These are phyloP conservation scores for Trichocladium uniseriatum DNA, from an alignment of 495 filamentous ascomycete species.

Conservation along the genomic window DNA sequence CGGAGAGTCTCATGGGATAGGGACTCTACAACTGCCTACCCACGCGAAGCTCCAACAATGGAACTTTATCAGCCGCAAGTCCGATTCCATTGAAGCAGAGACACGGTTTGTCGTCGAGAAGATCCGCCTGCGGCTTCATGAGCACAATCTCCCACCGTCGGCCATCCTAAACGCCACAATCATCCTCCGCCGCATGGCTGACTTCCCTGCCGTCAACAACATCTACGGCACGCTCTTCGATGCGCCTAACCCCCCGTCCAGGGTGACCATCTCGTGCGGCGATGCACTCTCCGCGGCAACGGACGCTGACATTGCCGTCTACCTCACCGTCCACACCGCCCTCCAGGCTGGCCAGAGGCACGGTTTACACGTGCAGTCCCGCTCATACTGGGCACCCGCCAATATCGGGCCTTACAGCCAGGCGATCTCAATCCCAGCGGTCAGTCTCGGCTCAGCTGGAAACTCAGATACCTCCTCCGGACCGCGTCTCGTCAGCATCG, in stretches of 20 bases:
- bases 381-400: constrained; percentile 94
- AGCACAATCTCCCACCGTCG: constrained; percentile 27
- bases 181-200: constrained; percentile 66
- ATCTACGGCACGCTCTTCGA: constrained; percentile 62
- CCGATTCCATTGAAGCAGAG: constrained; percentile 27
- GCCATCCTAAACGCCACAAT: constrained; percentile 68
- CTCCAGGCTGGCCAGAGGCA: constrained; percentile 28
- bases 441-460: background rate
- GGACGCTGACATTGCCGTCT: constrained; percentile 46
- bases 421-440: constrained; percentile 55
- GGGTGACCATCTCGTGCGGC: constrained; percentile 76
- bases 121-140: constrained; percentile 24
- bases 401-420: constrained; percentile 98
- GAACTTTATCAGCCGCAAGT: constrained; percentile 5
- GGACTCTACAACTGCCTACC: background rate
- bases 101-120: constrained; percentile 27
- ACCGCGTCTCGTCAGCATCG: constrained; percentile 40
- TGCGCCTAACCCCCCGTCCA: constrained; percentile 70
- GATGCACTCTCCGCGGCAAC: constrained; percentile 42
- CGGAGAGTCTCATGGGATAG: background rate
- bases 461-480: background rate
- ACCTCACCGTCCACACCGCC: constrained; percentile 28
- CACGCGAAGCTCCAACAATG: constrained; percentile 15
- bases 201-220: constrained; percentile 65
- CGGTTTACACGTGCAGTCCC: constrained; percentile 82